Percentiles rank a stretch among this genome's conserved stretches.
These are phyloP conservation scores for Cryptococcus neoformans DNA, from an alignment of 1,284 basidiomycete genomes.

Conservation along the genomic window DNA sequence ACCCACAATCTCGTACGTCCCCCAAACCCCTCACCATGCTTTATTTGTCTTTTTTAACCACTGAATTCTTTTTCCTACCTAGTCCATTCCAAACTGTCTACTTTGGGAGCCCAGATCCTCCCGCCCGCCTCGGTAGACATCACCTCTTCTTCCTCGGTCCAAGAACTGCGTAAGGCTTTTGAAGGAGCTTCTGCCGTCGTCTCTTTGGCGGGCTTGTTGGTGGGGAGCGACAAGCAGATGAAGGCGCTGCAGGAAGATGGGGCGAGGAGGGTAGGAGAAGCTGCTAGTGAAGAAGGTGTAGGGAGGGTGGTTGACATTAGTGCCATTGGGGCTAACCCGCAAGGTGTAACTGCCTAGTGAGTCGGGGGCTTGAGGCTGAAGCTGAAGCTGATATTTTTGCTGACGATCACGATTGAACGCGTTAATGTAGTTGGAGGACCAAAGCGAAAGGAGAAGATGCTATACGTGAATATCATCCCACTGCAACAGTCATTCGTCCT, in stretches of 20 bases:
- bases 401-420: neutral
- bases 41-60: no score
- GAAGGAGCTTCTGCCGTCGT: slow-evolving; percentile 58
- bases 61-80: no score
- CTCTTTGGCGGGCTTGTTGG: slow-evolving; percentile 63
- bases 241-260: slow-evolving; percentile 62
- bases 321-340: slow-evolving; percentile 40
- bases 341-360: slow-evolving; percentile 42
- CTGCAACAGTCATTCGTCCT: slow-evolving; percentile 62
- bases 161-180: slow-evolving; percentile 54
- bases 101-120: slow-evolving; percentile 45
- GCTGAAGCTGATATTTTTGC: neutral
- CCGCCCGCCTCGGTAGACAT: slow-evolving; percentile 58
- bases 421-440: slow-evolving; percentile 51
- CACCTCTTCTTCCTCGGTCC: slow-evolving; percentile 49
- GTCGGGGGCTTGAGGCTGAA: slow-evolving; percentile 5
- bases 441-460: slow-evolving; percentile 63
- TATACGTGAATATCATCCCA: slow-evolving; percentile 50
- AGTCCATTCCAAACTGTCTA: slow-evolving; percentile 33
- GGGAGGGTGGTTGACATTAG: slow-evolving; percentile 36
- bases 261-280: slow-evolving; percentile 57
- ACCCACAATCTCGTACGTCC: slow-evolving; percentile 51
- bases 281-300: slow-evolving; percentile 31
- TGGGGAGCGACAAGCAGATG: slow-evolving; percentile 58
- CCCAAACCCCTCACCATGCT: no score